phyloP scores from a whole-genome alignment of 2,329 filamentous ascomycete species.

The Diplodia intermedia region DNA sequence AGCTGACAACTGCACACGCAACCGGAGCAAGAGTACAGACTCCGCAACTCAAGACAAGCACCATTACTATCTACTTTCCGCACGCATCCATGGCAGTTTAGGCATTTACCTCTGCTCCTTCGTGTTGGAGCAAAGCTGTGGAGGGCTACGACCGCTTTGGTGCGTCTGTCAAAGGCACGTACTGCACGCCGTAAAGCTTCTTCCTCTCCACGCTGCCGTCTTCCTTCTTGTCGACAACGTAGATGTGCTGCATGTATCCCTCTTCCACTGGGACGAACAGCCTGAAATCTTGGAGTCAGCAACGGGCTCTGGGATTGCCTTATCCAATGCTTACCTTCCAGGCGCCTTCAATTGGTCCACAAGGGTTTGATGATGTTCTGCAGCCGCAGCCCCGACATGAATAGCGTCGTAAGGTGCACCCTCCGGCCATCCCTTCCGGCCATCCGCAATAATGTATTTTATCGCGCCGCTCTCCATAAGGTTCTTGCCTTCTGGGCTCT shows the following conservation, averaged over 20 bases:
- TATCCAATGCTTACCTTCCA: conserved; percentile 56
- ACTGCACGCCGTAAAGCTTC: conserved; percentile 73
- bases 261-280: conserved; percentile 79
- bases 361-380: conserved; percentile 72
- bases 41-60: neutral
- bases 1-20: too few species aligned
- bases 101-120: too few species aligned
- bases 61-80: neutral
- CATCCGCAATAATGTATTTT: conserved; percentile 76
- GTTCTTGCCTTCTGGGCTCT: conserved; percentile 54
- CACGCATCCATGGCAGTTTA: neutral
- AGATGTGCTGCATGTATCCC: conserved; percentile 68
- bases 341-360: conserved; percentile 79
- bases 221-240: conserved; percentile 74
- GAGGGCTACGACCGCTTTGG: conserved; percentile 47
- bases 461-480: conserved; percentile 70
- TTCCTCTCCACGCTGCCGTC: conserved; percentile 67
- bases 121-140: neutral
- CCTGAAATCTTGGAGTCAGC: conserved; percentile 41
- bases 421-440: conserved; percentile 54
- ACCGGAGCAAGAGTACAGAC: too few species aligned
- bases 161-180: conserved; percentile 78
- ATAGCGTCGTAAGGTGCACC: conserved; percentile 83
- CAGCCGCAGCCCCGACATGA: conserved; percentile 89
- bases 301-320: neutral